Evolutionary conservation across 345 rosid genomes (phyloP).

Genomic region (Gossypium bickii): DNA sequence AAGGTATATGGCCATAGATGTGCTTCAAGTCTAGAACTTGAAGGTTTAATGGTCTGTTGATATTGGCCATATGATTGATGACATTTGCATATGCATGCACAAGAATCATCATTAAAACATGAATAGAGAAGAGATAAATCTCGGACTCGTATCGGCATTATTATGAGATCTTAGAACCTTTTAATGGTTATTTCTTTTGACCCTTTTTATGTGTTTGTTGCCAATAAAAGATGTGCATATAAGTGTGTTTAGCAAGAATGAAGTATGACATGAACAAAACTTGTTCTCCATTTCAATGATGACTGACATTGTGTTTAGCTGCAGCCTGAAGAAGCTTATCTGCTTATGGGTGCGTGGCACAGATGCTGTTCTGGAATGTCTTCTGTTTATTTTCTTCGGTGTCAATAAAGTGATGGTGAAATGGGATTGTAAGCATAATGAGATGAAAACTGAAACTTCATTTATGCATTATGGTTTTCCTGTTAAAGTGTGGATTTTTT

Average conservation of each 20-base stretch:
- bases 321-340: neutral
- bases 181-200: neutral
- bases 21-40: neutral
- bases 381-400: neutral
- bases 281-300: neutral
- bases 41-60: neutral
- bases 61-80: no score
- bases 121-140: neutral
- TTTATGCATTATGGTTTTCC: neutral
- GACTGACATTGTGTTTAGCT: neutral
- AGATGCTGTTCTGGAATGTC: neutral
- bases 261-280: neutral
- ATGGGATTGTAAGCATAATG: neutral
- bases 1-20: neutral
- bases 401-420: slow-evolving; percentile 4
- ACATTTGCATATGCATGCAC: neutral
- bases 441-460: neutral
- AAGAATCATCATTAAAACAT: neutral
- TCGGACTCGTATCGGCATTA: neutral
- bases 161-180: neutral
- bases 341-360: neutral
- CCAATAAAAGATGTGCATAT: neutral
- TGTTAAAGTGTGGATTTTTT: neutral
- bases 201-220: neutral
- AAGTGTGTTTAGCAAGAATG: neutral